Conservation (phyloP, 2,329 filamentous ascomycete species). For the Dactylonectria macrodidyma region DNA sequence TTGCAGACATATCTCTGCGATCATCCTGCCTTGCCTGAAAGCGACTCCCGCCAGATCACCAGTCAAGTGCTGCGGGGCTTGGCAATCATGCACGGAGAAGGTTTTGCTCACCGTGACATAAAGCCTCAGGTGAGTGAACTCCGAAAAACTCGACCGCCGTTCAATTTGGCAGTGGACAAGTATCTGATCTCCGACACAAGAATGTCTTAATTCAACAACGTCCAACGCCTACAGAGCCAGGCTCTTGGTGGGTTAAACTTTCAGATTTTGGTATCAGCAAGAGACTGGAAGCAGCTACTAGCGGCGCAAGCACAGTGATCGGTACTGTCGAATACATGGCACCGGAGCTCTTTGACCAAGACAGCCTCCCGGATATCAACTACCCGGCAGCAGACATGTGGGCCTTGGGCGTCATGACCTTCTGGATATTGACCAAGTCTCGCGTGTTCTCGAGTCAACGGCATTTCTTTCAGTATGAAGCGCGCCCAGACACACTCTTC, state of each 20-base stretch:
- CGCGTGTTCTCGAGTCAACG: conserved; percentile 4
- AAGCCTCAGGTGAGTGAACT: conserved; percentile 37
- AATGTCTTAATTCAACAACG: conserved; percentile 41
- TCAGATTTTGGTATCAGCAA: conserved; percentile 46
- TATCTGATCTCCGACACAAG: conserved; percentile 17
- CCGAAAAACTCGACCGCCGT: neutral
- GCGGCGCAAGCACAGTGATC: conserved; percentile 10
- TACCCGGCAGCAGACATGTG: conserved; percentile 41
- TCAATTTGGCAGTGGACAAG: neutral
- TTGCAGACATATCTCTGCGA: conserved; percentile 36
- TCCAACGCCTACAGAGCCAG: conserved; percentile 11
- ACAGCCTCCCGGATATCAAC: neutral
- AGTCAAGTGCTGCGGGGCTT: conserved; percentile 41
- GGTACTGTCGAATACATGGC: conserved; percentile 38
- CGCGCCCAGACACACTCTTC: conserved; percentile 12
- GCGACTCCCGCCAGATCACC: conserved; percentile 34
- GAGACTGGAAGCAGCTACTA: conserved; percentile 16
- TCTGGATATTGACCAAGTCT: conserved; percentile 27
- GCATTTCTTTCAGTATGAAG: conserved; percentile 7
- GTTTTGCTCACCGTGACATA: conserved; percentile 43
- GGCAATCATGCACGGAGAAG: conserved; percentile 40
- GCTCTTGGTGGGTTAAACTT: conserved; percentile 43
- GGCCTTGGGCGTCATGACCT: conserved; percentile 41
- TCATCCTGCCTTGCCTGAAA: conserved; percentile 29
- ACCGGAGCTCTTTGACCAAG: conserved; percentile 33